phyloP scores from a whole-genome alignment of 768 basidiomycete genomes.

The Myochromella boudieri region DNA sequence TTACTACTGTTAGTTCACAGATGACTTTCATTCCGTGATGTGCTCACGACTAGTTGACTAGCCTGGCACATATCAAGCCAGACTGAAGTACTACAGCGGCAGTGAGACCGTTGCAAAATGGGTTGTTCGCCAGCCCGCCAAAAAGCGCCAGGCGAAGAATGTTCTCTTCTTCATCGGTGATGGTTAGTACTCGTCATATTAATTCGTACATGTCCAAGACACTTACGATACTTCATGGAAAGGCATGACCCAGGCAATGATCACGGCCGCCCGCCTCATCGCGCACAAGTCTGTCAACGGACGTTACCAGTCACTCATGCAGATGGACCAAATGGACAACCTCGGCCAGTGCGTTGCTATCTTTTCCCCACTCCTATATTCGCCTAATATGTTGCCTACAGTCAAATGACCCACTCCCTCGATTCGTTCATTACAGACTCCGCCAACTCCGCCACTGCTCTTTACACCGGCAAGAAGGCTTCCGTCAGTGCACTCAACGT shows the following conservation, averaged over 20 bases:
- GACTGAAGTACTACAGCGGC: conserved; percentile 33
- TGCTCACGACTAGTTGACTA: conserved; percentile 10
- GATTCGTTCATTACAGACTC: conserved; percentile 50
- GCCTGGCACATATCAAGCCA: conserved; percentile 41
- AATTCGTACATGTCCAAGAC: not conserved
- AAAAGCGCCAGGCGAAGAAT: conserved; percentile 38
- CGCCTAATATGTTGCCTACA: conserved; percentile 8
- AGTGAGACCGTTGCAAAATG: conserved; percentile 37
- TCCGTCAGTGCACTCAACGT: conserved; percentile 41
- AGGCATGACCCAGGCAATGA: conserved; percentile 51
- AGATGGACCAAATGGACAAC: conserved; percentile 47
- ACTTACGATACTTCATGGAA: not conserved
- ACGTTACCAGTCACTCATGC: conserved; percentile 44
- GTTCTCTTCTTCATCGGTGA: conserved; percentile 47
- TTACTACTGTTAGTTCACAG: conserved; percentile 23
- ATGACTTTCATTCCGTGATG: not conserved
- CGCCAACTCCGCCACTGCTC: conserved; percentile 45
- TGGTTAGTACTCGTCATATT: conserved; percentile 25
- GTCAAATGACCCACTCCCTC: conserved; percentile 48
- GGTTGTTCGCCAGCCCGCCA: conserved; percentile 35
- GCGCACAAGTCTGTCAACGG: conserved; percentile 48
- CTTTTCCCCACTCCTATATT: not conserved
- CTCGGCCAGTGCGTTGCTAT: conserved; percentile 36
- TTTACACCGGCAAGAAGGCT: conserved; percentile 45
- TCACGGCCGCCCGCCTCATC: conserved; percentile 44